Evolutionary conservation across 192 early-diverging fungal genomes (phyloP), one percentile per base, ranked within the genome.

Genomic region (Coemansia sp.): DNA sequence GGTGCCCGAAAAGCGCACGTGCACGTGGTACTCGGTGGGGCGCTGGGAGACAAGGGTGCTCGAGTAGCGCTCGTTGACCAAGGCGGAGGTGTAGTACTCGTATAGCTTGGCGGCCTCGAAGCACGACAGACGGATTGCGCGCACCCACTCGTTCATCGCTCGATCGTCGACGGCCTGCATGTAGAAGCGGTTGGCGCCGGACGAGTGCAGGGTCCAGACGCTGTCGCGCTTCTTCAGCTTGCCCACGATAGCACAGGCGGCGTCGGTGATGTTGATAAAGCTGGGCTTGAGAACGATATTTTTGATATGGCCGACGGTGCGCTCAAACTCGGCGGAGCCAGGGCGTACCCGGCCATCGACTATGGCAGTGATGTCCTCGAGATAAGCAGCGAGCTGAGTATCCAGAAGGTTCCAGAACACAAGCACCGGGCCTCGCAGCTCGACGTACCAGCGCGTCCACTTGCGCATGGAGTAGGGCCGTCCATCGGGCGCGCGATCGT

Each of bases 201-300:
- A 84, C 36, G 86, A 85, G 64, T 86, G 87, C 47, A 91, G 71
- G 13, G 85, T 77, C 64, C 88, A 87, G 0, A 87, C 83, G 61
- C 82, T 74, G 60, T 80, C 76, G 42, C 83, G 73, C 55, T 88
- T 83, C 35, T 81, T 73, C 18, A 82, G 70, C 30, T 74, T 78
- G 58, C 84, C 86, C 32, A 86, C 74, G 51, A 88, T 83, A 22
- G 84, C 77, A 35, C 85, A 83, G 10, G 65, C 75, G 2, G 86
- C 83, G 59, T 91, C 89, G 39, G 88, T 83, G 51, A 92, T 84
- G 73, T 91, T 92, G 82, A 91, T 89, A 69, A 85, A 89, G 51
- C 86, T 84, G 47, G 85, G 84, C 67, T 81, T 81, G 14, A 74
- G 67, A 25, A 84, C 73, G 1, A 82, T 74, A 54, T 68, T 71